A percentile compares a stretch with the other conserved stretches of the same genome.
Conservation (phyloP, 345 rosid genomes). For the Gossypium rotundifolium region DNA sequence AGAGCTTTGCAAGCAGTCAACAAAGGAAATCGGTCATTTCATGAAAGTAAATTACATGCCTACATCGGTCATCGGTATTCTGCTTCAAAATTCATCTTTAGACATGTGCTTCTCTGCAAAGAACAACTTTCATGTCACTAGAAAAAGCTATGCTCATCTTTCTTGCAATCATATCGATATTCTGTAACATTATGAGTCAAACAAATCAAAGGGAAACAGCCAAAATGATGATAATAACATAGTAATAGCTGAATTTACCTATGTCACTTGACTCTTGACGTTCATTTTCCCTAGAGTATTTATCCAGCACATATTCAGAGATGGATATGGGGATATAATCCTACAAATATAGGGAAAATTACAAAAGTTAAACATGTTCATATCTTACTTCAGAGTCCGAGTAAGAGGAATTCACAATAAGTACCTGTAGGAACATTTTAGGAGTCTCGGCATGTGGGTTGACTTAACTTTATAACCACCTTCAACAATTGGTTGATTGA, state of each 20-base stretch:
- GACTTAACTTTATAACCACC: conserved; percentile 49
- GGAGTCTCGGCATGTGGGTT: conserved; percentile 11
- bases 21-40: too few relatives aligned
- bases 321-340: not conserved
- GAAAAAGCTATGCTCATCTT: not conserved
- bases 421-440: not conserved
- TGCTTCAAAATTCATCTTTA: too few relatives aligned
- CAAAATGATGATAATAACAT: not conserved
- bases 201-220: not conserved
- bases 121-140: not conserved
- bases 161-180: not conserved
- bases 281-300: not conserved
- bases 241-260: not conserved
- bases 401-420: not conserved
- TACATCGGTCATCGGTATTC: too few relatives aligned
- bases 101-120: too few relatives aligned
- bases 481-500: conserved; percentile 43
- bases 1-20: too few relatives aligned
- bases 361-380: not conserved
- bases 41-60: too few relatives aligned
- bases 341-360: not conserved
- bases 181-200: not conserved
- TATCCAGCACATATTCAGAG: not conserved
- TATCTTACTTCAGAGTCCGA: not conserved
- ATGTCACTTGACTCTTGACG: not conserved